Evolutionary conservation across 805 yeast genomes (phyloP), one percentile per base, ranked within the genome.

Genomic region (Starmerella bacillaris): DNA sequence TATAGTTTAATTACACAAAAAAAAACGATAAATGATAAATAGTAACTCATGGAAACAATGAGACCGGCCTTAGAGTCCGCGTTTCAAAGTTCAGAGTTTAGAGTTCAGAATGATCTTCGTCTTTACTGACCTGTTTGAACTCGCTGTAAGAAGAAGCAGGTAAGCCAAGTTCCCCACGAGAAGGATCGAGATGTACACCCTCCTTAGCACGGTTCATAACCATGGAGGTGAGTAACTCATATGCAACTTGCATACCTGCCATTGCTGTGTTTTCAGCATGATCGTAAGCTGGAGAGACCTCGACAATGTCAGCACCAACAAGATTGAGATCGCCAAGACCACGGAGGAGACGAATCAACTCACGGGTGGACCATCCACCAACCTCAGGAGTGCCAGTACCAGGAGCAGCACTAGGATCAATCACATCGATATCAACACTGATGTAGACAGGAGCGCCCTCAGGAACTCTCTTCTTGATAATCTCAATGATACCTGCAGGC

Each of bases 341-440:
- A 37, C 78, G 74, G 30, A 77, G 44, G 18, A 76, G 54, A 5
- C 64, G 57, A 40, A 74, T 63, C 24, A 76, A 56, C 49, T 77
- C 86, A 31, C 86, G 60, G 1, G 75, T 59, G 11, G 72, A 64
- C 62, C 75, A 67, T 2, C 89, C 89, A 12, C 83, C 89, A 3
- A 67, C 69, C 49, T 77, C 89, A 45, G 74, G 68, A 3, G 89
- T 77, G 7, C 89, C 89, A 0, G 86, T 76, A 1, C 78, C 84
- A 12, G 84, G 78, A 3, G 80, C 80, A 34, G 62, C 57, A 4
- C 77, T 70, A 0, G 83, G 83, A 49, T 77, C 89, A 40, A 77
- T 59, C 22, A 68, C 65, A 44, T 73, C 76, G 40, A 78, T 73
- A 52, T 78, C 92, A n/a, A 79, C 76, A 16, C 80, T 72, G 28